Conservation (phyloP, 805 yeast genomes). For the Wickerhamomyces rabaulensis region DNA sequence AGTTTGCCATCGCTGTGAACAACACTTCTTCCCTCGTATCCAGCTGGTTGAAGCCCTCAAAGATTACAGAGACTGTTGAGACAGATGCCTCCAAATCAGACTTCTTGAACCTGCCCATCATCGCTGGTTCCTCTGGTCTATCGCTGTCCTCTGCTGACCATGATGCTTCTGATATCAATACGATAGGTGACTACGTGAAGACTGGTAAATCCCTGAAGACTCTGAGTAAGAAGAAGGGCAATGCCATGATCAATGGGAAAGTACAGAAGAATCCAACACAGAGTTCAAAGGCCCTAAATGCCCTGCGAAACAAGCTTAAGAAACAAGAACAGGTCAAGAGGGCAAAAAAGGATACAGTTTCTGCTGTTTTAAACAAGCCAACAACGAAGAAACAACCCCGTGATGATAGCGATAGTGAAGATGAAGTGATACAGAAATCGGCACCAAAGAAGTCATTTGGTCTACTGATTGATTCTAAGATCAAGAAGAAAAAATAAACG, state of each 20-base stretch:
- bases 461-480: slow-evolving; percentile 17
- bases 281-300: slow-evolving; percentile 20
- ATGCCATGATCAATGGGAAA: background rate
- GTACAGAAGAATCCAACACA: slow-evolving; percentile 1
- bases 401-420: slow-evolving; percentile 19
- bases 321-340: slow-evolving; percentile 9
- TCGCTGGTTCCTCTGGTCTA: slow-evolving; percentile 18
- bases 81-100: slow-evolving; percentile 15
- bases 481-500: slow-evolving; percentile 11
- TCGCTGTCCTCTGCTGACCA: slow-evolving; percentile 5
- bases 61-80: background rate
- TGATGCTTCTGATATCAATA: slow-evolving; percentile 8
- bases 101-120: slow-evolving; percentile 22
- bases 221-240: slow-evolving; percentile 11
- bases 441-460: slow-evolving; percentile 18
- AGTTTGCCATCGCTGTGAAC: slow-evolving; percentile 17
- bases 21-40: slow-evolving; percentile 14
- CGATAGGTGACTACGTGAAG: slow-evolving; percentile 23
- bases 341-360: slow-evolving; percentile 1
- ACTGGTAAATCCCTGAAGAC: slow-evolving; percentile 19
- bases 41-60: slow-evolving; percentile 19
- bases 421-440: slow-evolving; percentile 14
- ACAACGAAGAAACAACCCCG: background rate
- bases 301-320: slow-evolving; percentile 21
- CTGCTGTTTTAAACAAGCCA: background rate